Conservation (phyloP, 2,329 filamentous ascomycete genomes). For the Monosporascus sp. region DNA sequence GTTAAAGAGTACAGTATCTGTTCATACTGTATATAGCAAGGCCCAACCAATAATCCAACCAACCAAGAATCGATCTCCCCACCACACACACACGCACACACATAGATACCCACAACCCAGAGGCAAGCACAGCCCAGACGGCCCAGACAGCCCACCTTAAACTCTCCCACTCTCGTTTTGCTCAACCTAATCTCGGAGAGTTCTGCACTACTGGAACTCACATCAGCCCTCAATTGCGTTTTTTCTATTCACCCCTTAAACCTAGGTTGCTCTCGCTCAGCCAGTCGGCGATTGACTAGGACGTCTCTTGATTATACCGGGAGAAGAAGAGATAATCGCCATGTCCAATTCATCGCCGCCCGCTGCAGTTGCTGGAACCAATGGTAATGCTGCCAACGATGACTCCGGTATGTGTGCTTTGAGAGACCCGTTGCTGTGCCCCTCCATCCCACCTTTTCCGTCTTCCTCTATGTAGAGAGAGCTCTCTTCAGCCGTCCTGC, state of each 20-base stretch:
- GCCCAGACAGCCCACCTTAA: neutral
- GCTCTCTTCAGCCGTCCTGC: neutral
- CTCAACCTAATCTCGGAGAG: neutral
- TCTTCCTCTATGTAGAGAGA: neutral
- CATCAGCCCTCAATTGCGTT: neutral
- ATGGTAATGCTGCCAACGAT: constrained; percentile 20
- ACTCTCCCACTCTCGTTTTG: neutral
- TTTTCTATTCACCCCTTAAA: neutral
- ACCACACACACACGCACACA: neutral
- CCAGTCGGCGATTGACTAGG: constrained; percentile 8
- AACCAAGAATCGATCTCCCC: neutral
- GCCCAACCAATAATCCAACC: neutral
- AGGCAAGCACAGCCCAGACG: neutral
- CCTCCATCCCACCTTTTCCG: constrained; percentile 10
- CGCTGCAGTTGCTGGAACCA: constrained; percentile 21
- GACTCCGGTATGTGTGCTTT: constrained; percentile 22
- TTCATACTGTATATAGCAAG: too few species aligned
- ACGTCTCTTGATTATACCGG: neutral
- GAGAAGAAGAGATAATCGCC: constrained; percentile 8
- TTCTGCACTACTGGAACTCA: neutral
- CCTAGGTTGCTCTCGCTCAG: neutral
- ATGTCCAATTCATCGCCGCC: constrained; percentile 28
- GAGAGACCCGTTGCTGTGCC: constrained; percentile 5
- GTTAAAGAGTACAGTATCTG: too few species aligned
- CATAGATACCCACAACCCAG: neutral